Conservation (phyloP, 2,329 filamentous ascomycete species). For the Verticillium alfalfae region DNA sequence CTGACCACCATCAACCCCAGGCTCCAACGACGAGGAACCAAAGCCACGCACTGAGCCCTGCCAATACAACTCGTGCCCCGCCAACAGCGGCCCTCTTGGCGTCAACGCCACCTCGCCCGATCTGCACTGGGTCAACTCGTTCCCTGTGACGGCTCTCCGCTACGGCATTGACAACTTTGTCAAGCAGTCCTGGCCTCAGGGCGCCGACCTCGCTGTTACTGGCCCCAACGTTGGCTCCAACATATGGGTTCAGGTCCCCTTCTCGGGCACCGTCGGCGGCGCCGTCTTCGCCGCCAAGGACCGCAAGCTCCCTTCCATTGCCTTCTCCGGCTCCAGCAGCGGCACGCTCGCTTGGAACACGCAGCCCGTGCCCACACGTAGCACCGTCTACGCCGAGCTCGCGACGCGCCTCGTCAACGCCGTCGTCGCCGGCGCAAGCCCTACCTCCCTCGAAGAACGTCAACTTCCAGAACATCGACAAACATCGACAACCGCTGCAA, state of each 20-base stretch:
- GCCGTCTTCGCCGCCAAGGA: constrained; percentile 51
- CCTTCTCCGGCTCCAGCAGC: constrained; percentile 54
- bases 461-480: constrained; percentile 43
- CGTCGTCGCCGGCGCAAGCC: constrained; percentile 50
- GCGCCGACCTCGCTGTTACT: constrained; percentile 55
- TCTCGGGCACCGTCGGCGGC: constrained; percentile 65
- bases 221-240: constrained; percentile 59
- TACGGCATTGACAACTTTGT: constrained; percentile 55
- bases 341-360: constrained; percentile 49
- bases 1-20: constrained; percentile 23
- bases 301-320: constrained; percentile 57
- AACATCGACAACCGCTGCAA: constrained; percentile 32
- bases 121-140: constrained; percentile 69
- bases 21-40: constrained; percentile 43
- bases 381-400: constrained; percentile 58
- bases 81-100: constrained; percentile 49
- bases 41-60: constrained; percentile 43
- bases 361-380: constrained; percentile 44
- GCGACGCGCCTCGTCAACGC: constrained; percentile 51
- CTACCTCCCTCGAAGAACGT: constrained; percentile 66
- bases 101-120: constrained; percentile 49
- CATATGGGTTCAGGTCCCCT: constrained; percentile 46
- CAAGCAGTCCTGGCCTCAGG: constrained; percentile 45
- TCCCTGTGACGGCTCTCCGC: constrained; percentile 58
- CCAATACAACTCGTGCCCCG: constrained; percentile 56